These are phyloP conservation scores for Hericium rajendrae DNA, from an alignment of 768 basidiomycete genomes.

Conservation along the genomic window DNA sequence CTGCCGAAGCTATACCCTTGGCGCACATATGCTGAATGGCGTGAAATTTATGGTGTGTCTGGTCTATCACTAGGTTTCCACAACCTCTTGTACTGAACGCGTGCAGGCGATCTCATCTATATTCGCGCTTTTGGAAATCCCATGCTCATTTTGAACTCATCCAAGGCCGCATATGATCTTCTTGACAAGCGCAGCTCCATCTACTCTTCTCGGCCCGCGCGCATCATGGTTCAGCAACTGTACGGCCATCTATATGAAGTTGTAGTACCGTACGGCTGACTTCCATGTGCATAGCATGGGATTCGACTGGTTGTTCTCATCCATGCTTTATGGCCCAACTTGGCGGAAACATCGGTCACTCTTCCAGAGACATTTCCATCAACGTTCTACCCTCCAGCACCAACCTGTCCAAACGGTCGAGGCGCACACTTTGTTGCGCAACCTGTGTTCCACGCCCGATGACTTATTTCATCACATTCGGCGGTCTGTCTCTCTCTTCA, in stretches of 20 bases:
- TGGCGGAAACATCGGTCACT: constrained; percentile 30
- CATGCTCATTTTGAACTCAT: constrained; percentile 37
- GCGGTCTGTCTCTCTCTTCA: constrained; percentile 16
- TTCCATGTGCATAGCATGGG: constrained; percentile 28
- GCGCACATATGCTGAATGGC: constrained; percentile 38
- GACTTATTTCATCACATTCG: constrained; percentile 29
- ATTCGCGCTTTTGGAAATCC: constrained; percentile 35
- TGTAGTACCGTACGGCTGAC: not conserved
- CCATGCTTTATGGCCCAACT: constrained; percentile 27
- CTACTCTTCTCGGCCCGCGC: constrained; percentile 35
- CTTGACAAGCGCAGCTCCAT: constrained; percentile 35
- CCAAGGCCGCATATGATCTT: constrained; percentile 30
- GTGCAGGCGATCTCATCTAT: constrained; percentile 37
- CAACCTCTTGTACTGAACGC: not conserved
- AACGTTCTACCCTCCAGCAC: constrained; percentile 17
- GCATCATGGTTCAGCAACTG: constrained; percentile 36
- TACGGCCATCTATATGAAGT: constrained; percentile 16
- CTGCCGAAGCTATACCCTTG: constrained; percentile 32
- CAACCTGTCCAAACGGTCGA: constrained; percentile 26
- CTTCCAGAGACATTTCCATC: constrained; percentile 30
- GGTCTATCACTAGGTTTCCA: not conserved
- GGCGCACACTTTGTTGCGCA: constrained; percentile 28
- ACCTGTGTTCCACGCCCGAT: constrained; percentile 27
- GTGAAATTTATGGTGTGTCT: constrained; percentile 29
- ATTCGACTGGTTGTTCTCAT: constrained; percentile 37